Base-by-base conservation (phyloP, 2,329 filamentous ascomycete species). In the Xylariomycetidae sp. region DNA sequence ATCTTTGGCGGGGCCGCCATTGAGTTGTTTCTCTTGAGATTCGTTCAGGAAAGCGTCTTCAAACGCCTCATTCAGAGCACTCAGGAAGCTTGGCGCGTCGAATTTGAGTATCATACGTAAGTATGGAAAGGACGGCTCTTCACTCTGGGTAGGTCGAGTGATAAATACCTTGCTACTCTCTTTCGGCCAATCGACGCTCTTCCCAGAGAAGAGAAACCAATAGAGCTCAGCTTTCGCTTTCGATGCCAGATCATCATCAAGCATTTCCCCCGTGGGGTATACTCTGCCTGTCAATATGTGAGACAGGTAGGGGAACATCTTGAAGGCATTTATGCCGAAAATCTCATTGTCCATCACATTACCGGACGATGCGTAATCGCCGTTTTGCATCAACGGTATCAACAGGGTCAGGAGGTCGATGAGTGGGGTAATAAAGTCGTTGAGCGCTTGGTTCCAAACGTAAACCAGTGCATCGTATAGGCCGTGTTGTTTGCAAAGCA, bases 391-490 rank as follows among this genome's bases (percentile, higher is more conserved):
- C n/a, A 75, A 59, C 17, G 69, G 77, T 46, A 74, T 63, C 19
- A 85, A 57, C n/a, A 96, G 67, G 11, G 75, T 67, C 30, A 94
- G 66, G 3, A 98, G 73, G 41, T 96, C 88, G 46, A 88, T 82
- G 36, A 97, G 69, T 2, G 92, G 90, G 2, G 89, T 94, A 41
- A 96, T 81, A 51, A 94, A 96, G 59, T 98, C 94, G 41, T 71
- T 69, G 17, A 98, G 67, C 3, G 88, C 88, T 58, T 87, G 83
- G 40, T 94, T 97, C 92, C 92, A 98, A 35, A 98, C 85, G 56
- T 97, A 96, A 27, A 94, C 88, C 36, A 96, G 75, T 3, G 92
- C 94, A 60, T 98, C 94, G 54, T 96, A 98, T 4, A 98, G 73
- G 45, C 84, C 79, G 57, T 97, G 82, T 54, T 90, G 83, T 58